Percentiles rank a stretch among this genome's conserved stretches.
Evolutionary conservation across 2,329 filamentous ascomycete species (phyloP).

Genomic region (Pseudodiploospora longispora): DNA sequence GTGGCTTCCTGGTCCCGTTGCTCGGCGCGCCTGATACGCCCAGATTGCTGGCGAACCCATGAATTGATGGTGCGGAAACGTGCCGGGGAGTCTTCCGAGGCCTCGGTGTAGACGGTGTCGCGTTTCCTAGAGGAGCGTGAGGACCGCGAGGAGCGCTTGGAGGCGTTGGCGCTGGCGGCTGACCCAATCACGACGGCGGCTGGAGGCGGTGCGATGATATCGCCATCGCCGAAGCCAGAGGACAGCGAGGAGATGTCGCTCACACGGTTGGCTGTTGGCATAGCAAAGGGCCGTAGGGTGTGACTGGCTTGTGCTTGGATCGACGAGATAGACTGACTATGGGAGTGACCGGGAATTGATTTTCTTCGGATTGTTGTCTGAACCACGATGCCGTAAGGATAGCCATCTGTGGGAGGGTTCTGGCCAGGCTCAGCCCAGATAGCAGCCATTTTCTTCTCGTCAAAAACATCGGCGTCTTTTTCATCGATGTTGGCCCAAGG

Average conservation of each 20-base stretch:
- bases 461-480: slow-evolving; percentile 14
- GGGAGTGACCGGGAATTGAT: slow-evolving; percentile 1
- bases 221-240: slow-evolving; percentile 56
- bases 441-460: slow-evolving; percentile 7
- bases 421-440: background rate
- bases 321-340: slow-evolving; percentile 7
- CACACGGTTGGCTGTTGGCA: slow-evolving; percentile 25
- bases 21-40: slow-evolving; percentile 41
- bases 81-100: slow-evolving; percentile 45
- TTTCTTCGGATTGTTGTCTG: slow-evolving; percentile 1
- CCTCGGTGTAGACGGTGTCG: slow-evolving; percentile 45
- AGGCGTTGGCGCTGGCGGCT: slow-evolving; percentile 6
- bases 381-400: slow-evolving; percentile 6
- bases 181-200: background rate
- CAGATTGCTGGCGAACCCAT: slow-evolving; percentile 59
- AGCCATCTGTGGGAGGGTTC: slow-evolving; percentile 1
- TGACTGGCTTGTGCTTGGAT: slow-evolving; percentile 4
- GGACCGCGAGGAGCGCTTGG: slow-evolving; percentile 10
- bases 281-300: slow-evolving; percentile 8
- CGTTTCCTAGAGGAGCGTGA: slow-evolving; percentile 17
- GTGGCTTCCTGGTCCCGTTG: slow-evolving; percentile 20
- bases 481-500: slow-evolving; percentile 25
- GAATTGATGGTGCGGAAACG: slow-evolving; percentile 51
- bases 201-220: slow-evolving; percentile 41
- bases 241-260: slow-evolving; percentile 54